phyloP scores from a whole-genome alignment of 805 yeast genomes.

The Kodamaea neixiangensis region DNA sequence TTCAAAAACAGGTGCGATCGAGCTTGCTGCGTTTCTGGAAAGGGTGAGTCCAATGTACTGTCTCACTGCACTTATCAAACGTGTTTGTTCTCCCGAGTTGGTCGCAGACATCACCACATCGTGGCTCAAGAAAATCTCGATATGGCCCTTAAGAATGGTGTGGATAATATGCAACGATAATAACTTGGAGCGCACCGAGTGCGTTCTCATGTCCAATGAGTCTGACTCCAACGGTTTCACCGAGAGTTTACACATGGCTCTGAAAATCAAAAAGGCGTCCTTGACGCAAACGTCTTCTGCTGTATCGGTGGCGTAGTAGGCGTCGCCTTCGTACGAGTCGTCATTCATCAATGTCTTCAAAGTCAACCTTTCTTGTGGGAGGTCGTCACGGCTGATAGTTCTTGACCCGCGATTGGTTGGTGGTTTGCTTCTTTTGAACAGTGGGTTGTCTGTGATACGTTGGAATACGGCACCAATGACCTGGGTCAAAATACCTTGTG shows the following conservation, averaged over 20 bases:
- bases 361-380: conserved; percentile 46
- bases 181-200: conserved; percentile 87
- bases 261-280: conserved; percentile 89
- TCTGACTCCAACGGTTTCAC: conserved; percentile 80
- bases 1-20: conserved; percentile 89
- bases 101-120: conserved; percentile 54
- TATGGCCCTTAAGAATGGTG: conserved; percentile 80
- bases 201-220: conserved; percentile 82
- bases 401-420: conserved; percentile 10
- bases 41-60: conserved; percentile 81
- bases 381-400: conserved; percentile 13
- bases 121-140: conserved; percentile 71
- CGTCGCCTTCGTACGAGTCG: conserved; percentile 47
- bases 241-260: conserved; percentile 93
- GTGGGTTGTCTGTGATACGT: conserved; percentile 44
- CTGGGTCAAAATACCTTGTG: conserved; percentile 93
- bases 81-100: conserved; percentile 51
- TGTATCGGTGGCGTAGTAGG: conserved; percentile 44
- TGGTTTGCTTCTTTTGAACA: conserved; percentile 13
- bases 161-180: conserved; percentile 86
- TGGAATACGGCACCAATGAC: conserved; percentile 85
- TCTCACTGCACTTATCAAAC: conserved; percentile 76
- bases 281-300: conserved; percentile 74
- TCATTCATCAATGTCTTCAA: conserved; percentile 54
- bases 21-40: conserved; percentile 90